Base-by-base conservation (phyloP, 2,329 filamentous ascomycete species). In the Mollisiaceae sp. region DNA sequence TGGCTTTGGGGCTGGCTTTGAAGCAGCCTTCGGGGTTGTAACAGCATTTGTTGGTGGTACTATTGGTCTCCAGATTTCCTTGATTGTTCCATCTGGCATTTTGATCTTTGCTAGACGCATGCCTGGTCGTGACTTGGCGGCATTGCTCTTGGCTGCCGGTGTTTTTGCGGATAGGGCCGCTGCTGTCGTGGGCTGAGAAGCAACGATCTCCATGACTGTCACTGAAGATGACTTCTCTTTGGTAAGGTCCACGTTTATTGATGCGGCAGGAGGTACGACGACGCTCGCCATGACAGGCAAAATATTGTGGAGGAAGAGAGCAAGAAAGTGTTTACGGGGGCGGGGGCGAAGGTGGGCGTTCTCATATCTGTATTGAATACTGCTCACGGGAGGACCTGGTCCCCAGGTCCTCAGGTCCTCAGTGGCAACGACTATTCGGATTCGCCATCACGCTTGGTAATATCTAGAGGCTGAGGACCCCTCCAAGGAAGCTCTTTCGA, bases 81-180 rank as follows among this genome's bases (percentile, higher is more conserved):
- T 58, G 55, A 22, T 41, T 2, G 55, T 58, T 58, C 55, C 55
- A 24, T 58, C 55, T 41, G 55, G 55, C 55, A 58, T 58, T n/a
- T 41, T 41, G 36, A 58, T 11, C n/a, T 58, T 58, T 41, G 11
- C 27, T 4, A 38, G 35, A 38, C 18, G 20, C 15, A 41, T 39
- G 11, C 55, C 55, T 6, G 55, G 55, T 39, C 35, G 35, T 4
- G 36, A 6, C 11, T 58, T 41, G 18, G 55, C 20, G 11, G 35
- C 27, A 41, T 41, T 22, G 35, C 15, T 18, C 27, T 57, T 41
- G 32, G 38, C 41, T 41, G n/a, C 55, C 2, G 20, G 55, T 41
- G n/a, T 11, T 20, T 41, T 39, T 24, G 35, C 18, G 24, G 55
- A 20, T n/a, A 11, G 24, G 11, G 55, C 36, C 8, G n/a, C 55